Base-by-base conservation (phyloP, 176 grass and related monocot species). In the Rhynchospora pubera region DNA sequence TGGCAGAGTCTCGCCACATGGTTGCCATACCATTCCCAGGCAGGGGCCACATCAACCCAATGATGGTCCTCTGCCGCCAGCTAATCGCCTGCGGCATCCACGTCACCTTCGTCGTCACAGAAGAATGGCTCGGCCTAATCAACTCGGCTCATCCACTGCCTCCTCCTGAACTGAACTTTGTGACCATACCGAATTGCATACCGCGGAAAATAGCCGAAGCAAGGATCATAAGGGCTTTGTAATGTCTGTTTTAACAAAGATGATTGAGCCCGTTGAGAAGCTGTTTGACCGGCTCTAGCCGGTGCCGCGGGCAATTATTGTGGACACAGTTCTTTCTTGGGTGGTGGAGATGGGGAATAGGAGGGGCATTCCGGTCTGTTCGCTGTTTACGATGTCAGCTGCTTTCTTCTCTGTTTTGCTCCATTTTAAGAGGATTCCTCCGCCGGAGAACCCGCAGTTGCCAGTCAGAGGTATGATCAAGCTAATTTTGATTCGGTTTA, bases 31-130 rank as follows among this genome's bases (percentile, higher is more conserved):
- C 93, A 19, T 95, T 56, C 84, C 93, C 90, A 0, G 93, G 90
- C 81, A 87, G 90, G 23, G 93, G 93, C 42, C 93, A 92, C 65
- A 72, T 95, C 86, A 92, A 90, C 84, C 93, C 88, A 6, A 92
- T 95, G 93, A 86, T 95, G 21, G 84, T 62, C 45, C 84, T 83
- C 43, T 89, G 86, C 84, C 78, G 93, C 56, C 90, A 28, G 61
- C 84, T 95, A 52, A 87, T 82, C 52, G 75, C 84, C 46, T 15
- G 62, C 39, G 73, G 32, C 16, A 28, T 92, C 60, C 32, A 65
- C 45, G 16, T 90, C 59, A 95, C 86, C 34, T 69, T 95, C 65
- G 82, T 95, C 80, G 82, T 95, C 70, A 95, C 88, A 3, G 84
- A 92, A 81, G 93, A 95, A 83, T 95, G 93, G 90, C 84, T 66